These are phyloP conservation scores for Erysimum cheiri DNA, from an alignment of 441 rosid species.

Conservation along the genomic window DNA sequence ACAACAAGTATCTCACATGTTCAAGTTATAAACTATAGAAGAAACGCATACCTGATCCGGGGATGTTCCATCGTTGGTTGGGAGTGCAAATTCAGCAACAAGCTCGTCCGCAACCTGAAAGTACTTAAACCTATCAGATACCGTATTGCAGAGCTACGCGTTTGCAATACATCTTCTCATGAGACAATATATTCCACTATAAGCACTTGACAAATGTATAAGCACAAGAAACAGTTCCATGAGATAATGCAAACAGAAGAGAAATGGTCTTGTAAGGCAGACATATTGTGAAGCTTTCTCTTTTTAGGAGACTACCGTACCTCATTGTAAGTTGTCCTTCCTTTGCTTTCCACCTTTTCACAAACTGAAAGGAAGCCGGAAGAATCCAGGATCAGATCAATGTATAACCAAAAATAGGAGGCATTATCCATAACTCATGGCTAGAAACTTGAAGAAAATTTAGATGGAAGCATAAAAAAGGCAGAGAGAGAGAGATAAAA, in stretches of 20 bases:
- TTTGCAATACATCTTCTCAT: constrained; percentile 28
- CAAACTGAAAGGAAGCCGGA: constrained; percentile 65
- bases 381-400: constrained; percentile 28
- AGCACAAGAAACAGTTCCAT: constrained; percentile 4
- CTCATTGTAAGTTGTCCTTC: constrained; percentile 99
- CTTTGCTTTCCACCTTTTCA: constrained; percentile 98
- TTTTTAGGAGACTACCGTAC: constrained; percentile 57
- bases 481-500: not conserved
- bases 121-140: constrained; percentile 49
- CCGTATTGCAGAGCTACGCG: constrained; percentile 9
- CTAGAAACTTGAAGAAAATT: not conserved
- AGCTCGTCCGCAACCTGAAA: constrained; percentile 99
- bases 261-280: not conserved
- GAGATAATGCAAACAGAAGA: not conserved
- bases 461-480: constrained; percentile 6
- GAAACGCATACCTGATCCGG: constrained; percentile 81
- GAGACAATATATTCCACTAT: constrained; percentile 24
- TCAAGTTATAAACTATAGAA: constrained; percentile 17
- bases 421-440: constrained; percentile 16
- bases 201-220: not conserved
- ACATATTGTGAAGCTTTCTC: constrained; percentile 9
- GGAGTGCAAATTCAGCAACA: constrained; percentile 97
- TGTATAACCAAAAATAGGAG: constrained; percentile 1
- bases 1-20: constrained; percentile 23
- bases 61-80: constrained; percentile 67